Conservation (phyloP, 2,329 filamentous ascomycete genomes). For the Torrubiellomyces zombiae region DNA sequence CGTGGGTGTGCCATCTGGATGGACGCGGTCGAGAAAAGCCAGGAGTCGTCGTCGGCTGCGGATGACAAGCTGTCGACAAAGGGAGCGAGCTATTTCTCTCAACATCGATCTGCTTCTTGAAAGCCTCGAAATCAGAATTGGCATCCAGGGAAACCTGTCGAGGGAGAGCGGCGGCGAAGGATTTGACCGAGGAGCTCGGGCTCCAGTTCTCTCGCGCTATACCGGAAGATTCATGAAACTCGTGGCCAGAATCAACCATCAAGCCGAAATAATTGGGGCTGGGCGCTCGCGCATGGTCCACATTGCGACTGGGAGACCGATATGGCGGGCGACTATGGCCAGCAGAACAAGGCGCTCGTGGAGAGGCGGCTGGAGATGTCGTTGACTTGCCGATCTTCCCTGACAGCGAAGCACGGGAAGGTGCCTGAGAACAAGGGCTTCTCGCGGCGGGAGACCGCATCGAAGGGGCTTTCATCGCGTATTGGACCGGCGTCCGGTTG, state of each 20-base stretch:
- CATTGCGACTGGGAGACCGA: slow-evolving; percentile 23
- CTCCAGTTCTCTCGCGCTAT: slow-evolving; percentile 60
- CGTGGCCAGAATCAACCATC: slow-evolving; percentile 41
- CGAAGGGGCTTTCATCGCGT: slow-evolving; percentile 29
- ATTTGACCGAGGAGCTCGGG: slow-evolving; percentile 51
- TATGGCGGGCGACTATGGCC: slow-evolving; percentile 37
- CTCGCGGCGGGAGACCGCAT: slow-evolving; percentile 18
- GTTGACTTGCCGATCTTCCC: slow-evolving; percentile 22
- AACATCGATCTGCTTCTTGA: slow-evolving; percentile 54
- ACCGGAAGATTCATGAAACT: slow-evolving; percentile 45
- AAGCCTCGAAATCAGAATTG: slow-evolving; percentile 70
- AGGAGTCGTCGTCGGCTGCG: slow-evolving; percentile 14
- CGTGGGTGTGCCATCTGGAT: slow-evolving; percentile 31
- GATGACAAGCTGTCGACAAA: slow-evolving; percentile 29
- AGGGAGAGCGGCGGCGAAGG: slow-evolving; percentile 51
- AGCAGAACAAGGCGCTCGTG: slow-evolving; percentile 33
- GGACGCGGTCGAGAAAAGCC: slow-evolving; percentile 23
- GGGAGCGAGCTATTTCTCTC: slow-evolving; percentile 31
- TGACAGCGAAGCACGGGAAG: slow-evolving; percentile 25
- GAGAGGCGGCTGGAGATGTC: slow-evolving; percentile 37
- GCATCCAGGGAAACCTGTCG: slow-evolving; percentile 55
- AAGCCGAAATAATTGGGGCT: slow-evolving; percentile 86
- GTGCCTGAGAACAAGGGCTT: slow-evolving; percentile 17
- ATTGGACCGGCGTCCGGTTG: slow-evolving; percentile 21
- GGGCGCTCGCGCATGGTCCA: slow-evolving; percentile 26